These are phyloP conservation scores for Leccinum olivaceopallidum DNA, from an alignment of 768 basidiomycete species.

Conservation along the genomic window DNA sequence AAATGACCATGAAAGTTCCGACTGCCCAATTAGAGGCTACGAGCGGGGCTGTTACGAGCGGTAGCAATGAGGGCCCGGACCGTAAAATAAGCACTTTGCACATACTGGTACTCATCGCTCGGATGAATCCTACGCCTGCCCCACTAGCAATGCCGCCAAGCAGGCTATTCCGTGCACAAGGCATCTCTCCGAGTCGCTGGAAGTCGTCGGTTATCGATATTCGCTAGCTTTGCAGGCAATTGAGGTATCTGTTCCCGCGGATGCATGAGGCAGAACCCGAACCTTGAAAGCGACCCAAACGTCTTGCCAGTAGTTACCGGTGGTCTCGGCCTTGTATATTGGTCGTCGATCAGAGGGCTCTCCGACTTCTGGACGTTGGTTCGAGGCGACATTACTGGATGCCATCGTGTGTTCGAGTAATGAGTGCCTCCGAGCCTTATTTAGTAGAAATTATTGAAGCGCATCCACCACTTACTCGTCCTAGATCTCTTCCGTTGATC, in stretches of 20 bases:
- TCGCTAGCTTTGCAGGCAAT: slow-evolving; percentile 42
- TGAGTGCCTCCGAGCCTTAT: too few relatives aligned
- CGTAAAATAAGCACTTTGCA: slow-evolving; percentile 11
- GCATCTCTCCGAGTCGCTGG: slow-evolving; percentile 63
- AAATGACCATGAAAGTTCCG: slow-evolving; percentile 68
- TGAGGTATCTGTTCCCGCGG: slow-evolving; percentile 8
- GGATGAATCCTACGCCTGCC: slow-evolving; percentile 71
- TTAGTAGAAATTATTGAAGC: too few relatives aligned
- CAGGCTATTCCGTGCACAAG: slow-evolving; percentile 75
- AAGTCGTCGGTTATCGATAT: slow-evolving; percentile 52
- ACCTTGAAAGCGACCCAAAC: slow-evolving; percentile 34
- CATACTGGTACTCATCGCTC: slow-evolving; percentile 66
- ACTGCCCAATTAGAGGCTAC: slow-evolving; percentile 80
- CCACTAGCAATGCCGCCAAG: slow-evolving; percentile 81
- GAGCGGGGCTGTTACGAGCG: slow-evolving; percentile 43
- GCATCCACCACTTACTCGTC: too few relatives aligned
- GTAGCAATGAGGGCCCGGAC: slow-evolving; percentile 8
- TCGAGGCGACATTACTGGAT: slow-evolving; percentile 2
- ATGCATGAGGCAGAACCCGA: slow-evolving; percentile 1
- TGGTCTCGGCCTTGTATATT: slow-evolving; percentile 32
- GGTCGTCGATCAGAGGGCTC: slow-evolving; percentile 21
- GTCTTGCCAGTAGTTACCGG: slow-evolving; percentile 35
- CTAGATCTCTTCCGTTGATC: too few relatives aligned
- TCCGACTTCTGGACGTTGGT: slow-evolving; percentile 3
- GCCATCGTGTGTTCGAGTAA: slow-evolving; percentile 11